Conservation (phyloP, 192 early-diverging fungal species). For the Piromyces finnis region DNA sequence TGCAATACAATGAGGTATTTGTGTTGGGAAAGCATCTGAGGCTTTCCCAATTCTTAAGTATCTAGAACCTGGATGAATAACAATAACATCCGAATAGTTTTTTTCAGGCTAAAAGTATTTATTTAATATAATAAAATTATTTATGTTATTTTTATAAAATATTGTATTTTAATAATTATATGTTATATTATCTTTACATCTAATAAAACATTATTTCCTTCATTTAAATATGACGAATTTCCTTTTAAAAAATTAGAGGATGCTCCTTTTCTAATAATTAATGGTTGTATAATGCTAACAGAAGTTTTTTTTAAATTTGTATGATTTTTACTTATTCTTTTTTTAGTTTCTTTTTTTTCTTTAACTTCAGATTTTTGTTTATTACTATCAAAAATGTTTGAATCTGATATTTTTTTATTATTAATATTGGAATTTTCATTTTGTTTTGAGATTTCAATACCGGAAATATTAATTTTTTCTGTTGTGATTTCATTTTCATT, state of each 20-base stretch:
- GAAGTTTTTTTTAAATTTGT: background rate
- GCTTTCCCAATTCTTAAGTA: conserved; percentile 65
- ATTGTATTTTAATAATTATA: no score
- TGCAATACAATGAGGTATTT: conserved; percentile 65
- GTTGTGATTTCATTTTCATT: no score
- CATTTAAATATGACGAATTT: background rate
- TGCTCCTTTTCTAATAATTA: background rate
- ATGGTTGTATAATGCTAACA: background rate
- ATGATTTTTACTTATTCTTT: background rate
- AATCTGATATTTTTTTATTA: no score
- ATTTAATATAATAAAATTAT: background rate
- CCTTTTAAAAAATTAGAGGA: background rate
- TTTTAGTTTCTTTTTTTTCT: background rate
- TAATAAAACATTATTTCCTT: background rate
- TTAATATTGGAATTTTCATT: no score
- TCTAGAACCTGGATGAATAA: conserved; percentile 75
- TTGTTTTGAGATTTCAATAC: no score
- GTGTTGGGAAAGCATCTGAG: conserved; percentile 58
- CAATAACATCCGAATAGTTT: conserved; percentile 44
- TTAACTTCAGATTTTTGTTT: background rate
- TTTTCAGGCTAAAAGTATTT: conserved; percentile 13
- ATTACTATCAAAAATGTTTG: no score
- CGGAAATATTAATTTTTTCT: no score
- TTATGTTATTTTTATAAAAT: background rate
- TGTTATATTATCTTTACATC: background rate